Evolutionary conservation across 148 eudicot species (phyloP).

Genomic region (Heliosperma pusillum): DNA sequence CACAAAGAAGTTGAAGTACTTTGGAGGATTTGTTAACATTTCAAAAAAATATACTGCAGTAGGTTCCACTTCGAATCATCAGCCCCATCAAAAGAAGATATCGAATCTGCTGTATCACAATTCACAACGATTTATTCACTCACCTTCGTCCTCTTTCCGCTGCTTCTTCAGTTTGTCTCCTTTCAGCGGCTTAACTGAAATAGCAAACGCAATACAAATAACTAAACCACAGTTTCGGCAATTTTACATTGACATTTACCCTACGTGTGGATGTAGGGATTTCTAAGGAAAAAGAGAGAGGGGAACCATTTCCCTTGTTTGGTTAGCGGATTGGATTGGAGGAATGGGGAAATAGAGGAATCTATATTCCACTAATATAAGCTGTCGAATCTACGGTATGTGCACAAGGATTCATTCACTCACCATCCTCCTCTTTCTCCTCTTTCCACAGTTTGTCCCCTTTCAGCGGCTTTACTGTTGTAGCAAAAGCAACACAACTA

Average conservation of each 20-base stretch:
- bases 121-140: background rate
- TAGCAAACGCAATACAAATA: background rate
- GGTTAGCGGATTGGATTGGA: too few species aligned
- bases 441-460: constrained; percentile 1
- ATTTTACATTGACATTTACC: background rate
- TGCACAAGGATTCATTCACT: constrained; percentile 2
- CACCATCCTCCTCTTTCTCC: constrained; percentile 14
- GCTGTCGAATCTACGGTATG: background rate
- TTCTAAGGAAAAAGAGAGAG: background rate
- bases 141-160: constrained; percentile 14
- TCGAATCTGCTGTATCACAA: background rate
- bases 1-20: background rate
- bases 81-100: background rate
- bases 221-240: background rate
- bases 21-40: background rate
- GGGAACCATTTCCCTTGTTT: too few species aligned
- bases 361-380: too few species aligned
- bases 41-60: background rate
- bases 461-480: background rate
- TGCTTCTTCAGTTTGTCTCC: constrained; percentile 2
- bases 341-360: too few species aligned
- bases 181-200: background rate
- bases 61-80: background rate
- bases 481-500: background rate
- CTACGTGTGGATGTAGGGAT: background rate